phyloP scores from a whole-genome alignment of 1,284 basidiomycete species.

The Rhodotorula sp. region DNA sequence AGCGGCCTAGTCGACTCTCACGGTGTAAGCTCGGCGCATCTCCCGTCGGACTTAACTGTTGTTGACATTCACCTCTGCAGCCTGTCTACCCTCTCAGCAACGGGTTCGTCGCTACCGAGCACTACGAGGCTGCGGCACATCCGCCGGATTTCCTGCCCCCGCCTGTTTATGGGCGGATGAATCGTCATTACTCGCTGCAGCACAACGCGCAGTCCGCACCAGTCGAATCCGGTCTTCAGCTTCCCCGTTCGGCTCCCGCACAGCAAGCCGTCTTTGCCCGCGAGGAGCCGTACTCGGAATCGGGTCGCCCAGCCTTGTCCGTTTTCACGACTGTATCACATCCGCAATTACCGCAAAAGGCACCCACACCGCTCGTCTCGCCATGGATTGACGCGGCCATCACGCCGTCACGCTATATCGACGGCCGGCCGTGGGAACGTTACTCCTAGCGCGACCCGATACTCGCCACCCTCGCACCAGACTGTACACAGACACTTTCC shows the following conservation, averaged over 20 bases:
- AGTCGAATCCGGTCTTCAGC: neutral
- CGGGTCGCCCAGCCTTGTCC: neutral
- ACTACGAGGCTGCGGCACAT: neutral
- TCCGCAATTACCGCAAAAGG: neutral
- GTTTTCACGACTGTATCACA: slow-evolving; percentile 7
- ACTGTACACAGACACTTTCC: neutral
- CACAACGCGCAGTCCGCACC: neutral
- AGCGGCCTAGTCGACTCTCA: neutral
- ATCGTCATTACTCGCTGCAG: neutral
- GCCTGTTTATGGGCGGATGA: neutral
- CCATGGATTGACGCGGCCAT: slow-evolving; percentile 25
- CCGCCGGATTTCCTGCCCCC: neutral
- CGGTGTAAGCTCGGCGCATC: neutral
- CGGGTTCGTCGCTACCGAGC: neutral
- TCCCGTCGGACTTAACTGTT: neutral
- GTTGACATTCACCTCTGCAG: neutral
- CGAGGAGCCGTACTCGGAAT: neutral
- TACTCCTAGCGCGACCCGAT: neutral
- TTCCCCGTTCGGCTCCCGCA: neutral
- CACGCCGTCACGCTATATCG: slow-evolving; percentile 25
- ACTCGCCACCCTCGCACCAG: too few relatives aligned
- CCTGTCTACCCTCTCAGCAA: neutral
- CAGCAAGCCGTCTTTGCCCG: neutral
- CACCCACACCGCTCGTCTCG: slow-evolving; percentile 5
- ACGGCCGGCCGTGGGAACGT: slow-evolving; percentile 3